Conservation (phyloP, 2,329 filamentous ascomycete genomes). For the Coniochaeta pulveracea region DNA sequence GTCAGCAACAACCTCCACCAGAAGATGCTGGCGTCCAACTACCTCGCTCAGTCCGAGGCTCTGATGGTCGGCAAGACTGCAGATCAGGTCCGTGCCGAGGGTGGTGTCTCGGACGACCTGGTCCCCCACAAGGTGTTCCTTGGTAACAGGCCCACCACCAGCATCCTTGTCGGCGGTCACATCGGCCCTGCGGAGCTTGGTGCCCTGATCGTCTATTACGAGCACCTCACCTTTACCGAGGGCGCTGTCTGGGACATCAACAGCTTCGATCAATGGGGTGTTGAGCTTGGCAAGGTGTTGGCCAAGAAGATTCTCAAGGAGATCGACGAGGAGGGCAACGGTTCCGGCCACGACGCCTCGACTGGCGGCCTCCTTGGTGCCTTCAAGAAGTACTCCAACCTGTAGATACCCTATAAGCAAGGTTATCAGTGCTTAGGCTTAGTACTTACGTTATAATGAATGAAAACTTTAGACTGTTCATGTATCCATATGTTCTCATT, state of each 20-base stretch:
- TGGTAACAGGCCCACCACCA: conserved; percentile 93
- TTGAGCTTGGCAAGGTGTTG: conserved; percentile 91
- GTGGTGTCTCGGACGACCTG: conserved; percentile 54
- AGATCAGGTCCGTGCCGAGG: conserved; percentile 68
- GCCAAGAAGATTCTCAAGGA: conserved; percentile 85
- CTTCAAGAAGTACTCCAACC: conserved; percentile 66
- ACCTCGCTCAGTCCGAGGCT: conserved; percentile 79
- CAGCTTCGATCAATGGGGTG: conserved; percentile 99
- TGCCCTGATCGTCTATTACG: conserved; percentile 95
- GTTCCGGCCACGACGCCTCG: conserved; percentile 68
- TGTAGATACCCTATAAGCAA: conserved; percentile 20
- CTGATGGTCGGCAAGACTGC: conserved; percentile 86
- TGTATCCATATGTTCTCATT: too few relatives aligned
- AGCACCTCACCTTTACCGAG: conserved; percentile 96
- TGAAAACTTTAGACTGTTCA: too few relatives aligned
- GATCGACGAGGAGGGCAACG: conserved; percentile 66
- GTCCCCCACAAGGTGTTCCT: conserved; percentile 99
- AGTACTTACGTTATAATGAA: too few relatives aligned
- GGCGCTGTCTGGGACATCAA: conserved; percentile 99
- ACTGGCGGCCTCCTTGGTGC: conserved; percentile 83
- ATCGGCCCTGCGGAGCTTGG: conserved; percentile 92
- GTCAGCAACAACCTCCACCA: conserved; percentile 88
- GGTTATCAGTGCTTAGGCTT: too few relatives aligned
- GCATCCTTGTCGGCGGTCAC: conserved; percentile 77
- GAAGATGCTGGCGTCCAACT: conserved; percentile 89